A percentile compares a stretch with the other conserved stretches of the same genome.
Evolutionary conservation across 805 yeast genomes (phyloP).

Genomic region (Wickerhamomyces rabaulensis): DNA sequence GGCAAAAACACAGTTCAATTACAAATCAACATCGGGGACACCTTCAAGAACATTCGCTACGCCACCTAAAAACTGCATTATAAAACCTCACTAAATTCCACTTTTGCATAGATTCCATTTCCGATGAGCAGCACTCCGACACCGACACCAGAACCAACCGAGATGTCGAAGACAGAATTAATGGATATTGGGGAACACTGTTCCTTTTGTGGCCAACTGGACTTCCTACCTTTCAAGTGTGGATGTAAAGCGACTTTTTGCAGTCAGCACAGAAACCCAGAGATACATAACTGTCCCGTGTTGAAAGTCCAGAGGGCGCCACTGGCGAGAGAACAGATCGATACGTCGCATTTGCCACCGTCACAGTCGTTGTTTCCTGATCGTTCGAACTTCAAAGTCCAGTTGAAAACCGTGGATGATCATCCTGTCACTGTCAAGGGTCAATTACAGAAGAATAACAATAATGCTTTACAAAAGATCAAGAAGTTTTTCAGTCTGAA

Average conservation of each 20-base stretch:
- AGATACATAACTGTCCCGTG: slow-evolving; percentile 16
- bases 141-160: not conserved
- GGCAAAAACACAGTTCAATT: no score
- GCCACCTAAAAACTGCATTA: no score
- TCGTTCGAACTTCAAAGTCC: slow-evolving; percentile 15
- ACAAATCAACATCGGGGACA: no score
- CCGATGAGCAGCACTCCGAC: not conserved
- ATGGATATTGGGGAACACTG: slow-evolving; percentile 28
- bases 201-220: slow-evolving; percentile 25
- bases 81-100: no score
- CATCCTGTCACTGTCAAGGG: slow-evolving; percentile 12
- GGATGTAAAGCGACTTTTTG: slow-evolving; percentile 21
- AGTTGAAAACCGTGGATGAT: slow-evolving; percentile 15
- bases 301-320: not conserved
- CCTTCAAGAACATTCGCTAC: no score
- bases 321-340: slow-evolving; percentile 4
- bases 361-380: slow-evolving; percentile 22
- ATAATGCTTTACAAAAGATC: slow-evolving; percentile 17
- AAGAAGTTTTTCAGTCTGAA: slow-evolving; percentile 13
- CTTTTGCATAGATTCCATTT: not conserved
- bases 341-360: slow-evolving; percentile 20
- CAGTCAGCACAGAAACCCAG: slow-evolving; percentile 20
- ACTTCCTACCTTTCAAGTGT: slow-evolving; percentile 25
- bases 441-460: slow-evolving; percentile 1
- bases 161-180: slow-evolving; percentile 22